phyloP scores from a whole-genome alignment of 768 basidiomycete genomes.

The Ephemerocybe angulata region DNA sequence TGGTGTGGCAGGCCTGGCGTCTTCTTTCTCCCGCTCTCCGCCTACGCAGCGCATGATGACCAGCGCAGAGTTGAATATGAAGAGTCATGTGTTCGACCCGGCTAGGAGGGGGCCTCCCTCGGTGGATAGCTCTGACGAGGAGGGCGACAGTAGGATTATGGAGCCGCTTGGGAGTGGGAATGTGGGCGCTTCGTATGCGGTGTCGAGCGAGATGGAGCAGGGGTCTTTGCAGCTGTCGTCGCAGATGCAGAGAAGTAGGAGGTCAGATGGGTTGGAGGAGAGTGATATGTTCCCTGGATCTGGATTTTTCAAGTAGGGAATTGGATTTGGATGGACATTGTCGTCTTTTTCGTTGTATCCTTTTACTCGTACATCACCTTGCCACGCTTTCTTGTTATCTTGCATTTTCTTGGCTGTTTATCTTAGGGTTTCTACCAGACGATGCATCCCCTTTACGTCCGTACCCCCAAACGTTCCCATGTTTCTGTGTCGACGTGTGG shows the following conservation, averaged over 20 bases:
- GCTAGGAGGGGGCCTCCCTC: slow-evolving; percentile 18
- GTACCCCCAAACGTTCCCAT: too few species aligned
- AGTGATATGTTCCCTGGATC: slow-evolving; percentile 36
- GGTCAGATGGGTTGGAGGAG: slow-evolving; percentile 18
- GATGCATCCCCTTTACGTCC: too few species aligned
- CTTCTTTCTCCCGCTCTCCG: background rate
- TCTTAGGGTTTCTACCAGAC: too few species aligned
- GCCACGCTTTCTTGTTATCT: too few species aligned
- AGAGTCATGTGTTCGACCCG: slow-evolving; percentile 32
- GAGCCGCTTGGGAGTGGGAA: too few species aligned
- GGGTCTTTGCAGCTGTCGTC: slow-evolving; percentile 6
- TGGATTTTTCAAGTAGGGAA: slow-evolving; percentile 28
- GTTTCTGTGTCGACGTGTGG: too few species aligned
- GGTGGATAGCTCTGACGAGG: slow-evolving; percentile 10
- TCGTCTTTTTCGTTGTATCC: background rate
- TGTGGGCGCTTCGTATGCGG: slow-evolving; percentile 4
- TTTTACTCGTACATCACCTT: too few species aligned
- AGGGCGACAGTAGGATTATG: slow-evolving; percentile 7
- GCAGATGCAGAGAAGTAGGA: slow-evolving; percentile 2
- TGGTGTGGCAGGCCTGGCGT: background rate
- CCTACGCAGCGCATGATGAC: slow-evolving; percentile 27
- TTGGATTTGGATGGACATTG: background rate
- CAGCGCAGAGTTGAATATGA: slow-evolving; percentile 42
- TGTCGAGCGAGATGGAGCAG: slow-evolving; percentile 9
- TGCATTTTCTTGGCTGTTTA: too few species aligned